Percentiles rank a stretch among this genome's conserved stretches.
phyloP scores from a whole-genome alignment of 129 eudicot genomes.

The Flaveria bidentis region DNA sequence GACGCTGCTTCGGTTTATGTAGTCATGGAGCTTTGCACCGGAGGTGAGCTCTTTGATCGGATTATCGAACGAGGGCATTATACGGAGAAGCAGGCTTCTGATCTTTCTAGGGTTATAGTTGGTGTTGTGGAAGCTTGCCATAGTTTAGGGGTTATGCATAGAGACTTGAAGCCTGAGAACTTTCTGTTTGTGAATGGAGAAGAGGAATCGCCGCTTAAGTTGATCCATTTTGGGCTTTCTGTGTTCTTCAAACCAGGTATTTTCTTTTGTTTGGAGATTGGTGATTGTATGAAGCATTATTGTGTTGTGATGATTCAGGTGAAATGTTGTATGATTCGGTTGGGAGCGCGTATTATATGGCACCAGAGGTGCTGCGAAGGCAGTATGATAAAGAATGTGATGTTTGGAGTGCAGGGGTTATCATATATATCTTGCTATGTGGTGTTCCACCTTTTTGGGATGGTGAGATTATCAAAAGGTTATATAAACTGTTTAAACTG shows the following conservation, averaged over 20 bases:
- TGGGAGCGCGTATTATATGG: constrained; percentile 89
- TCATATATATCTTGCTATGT: constrained; percentile 73
- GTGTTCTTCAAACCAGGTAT: constrained; percentile 76
- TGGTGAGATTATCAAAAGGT: constrained; percentile 45
- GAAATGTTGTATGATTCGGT: constrained; percentile 72
- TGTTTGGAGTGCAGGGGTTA: constrained; percentile 98
- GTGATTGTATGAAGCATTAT: background rate
- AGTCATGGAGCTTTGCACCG: constrained; percentile 79
- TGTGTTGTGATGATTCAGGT: constrained; percentile 45
- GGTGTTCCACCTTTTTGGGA: constrained; percentile 99
- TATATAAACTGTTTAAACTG: background rate
- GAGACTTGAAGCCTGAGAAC: constrained; percentile 90
- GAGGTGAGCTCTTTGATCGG: constrained; percentile 90
- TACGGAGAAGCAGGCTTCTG: constrained; percentile 79
- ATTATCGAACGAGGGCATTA: constrained; percentile 75
- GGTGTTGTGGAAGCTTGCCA: constrained; percentile 80
- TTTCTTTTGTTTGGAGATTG: background rate
- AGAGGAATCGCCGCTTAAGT: constrained; percentile 74
- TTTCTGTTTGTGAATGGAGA: constrained; percentile 62
- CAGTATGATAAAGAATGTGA: constrained; percentile 80
- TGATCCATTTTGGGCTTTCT: constrained; percentile 83
- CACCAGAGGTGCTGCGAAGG: constrained; percentile 76
- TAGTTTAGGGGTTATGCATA: constrained; percentile 84
- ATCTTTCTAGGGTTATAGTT: constrained; percentile 76
- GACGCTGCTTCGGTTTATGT: constrained; percentile 80